Evolutionary conservation across 2,329 filamentous ascomycete species (phyloP), one percentile per base, ranked within the genome.

Genomic region (Magnaporthiopsis incrustans): DNA sequence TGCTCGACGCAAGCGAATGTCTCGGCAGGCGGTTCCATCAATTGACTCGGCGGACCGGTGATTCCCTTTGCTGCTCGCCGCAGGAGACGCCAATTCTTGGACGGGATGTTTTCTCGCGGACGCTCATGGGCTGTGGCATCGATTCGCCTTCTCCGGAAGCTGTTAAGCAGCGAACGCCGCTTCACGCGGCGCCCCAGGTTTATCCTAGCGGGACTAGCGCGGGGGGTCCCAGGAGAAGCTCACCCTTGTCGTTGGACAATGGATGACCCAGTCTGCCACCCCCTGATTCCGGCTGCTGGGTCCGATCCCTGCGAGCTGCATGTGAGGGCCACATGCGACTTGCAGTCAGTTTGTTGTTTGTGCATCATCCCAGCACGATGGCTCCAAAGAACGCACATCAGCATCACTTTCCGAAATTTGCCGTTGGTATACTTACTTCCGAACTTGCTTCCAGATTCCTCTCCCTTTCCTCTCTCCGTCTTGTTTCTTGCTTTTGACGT

Each of bases 121-220:
- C n/a, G 22, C 44, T 53, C 11, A 10, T n/a, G 18, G 4, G 22
- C 22, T 53, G 44, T 22, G 44, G 14, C 22, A 53, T 22, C 44
- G 10, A 53, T 25, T 53, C 44, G 7, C 11, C 18, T 4, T 25
- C 44, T 53, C 44, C n/a, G 22, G 27, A 25, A 61, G 5, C 22
- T 62, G 60, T 62, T 56, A 57, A 62, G 25, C 38, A 25, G 38
- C n/a, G 60, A 56, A 62, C 60, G 50, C 27, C 25, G 26, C 44
- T 62, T 62, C 60, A 62, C 60, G 60, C 60, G 25, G 27, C 22
- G 22, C 44, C 44, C 44, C 44, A 25, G 44, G n/a, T 53, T 25
- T 53, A 53, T 53, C 44, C 44, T 25, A 22, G 44, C 10, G 6
- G 44, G 3, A 11, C 44, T 53, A 53, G 44, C 44, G n/a, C 22